These are phyloP conservation scores for Penicillium rolfsii DNA, from an alignment of 2,329 filamentous ascomycete species.

Conservation along the genomic window DNA sequence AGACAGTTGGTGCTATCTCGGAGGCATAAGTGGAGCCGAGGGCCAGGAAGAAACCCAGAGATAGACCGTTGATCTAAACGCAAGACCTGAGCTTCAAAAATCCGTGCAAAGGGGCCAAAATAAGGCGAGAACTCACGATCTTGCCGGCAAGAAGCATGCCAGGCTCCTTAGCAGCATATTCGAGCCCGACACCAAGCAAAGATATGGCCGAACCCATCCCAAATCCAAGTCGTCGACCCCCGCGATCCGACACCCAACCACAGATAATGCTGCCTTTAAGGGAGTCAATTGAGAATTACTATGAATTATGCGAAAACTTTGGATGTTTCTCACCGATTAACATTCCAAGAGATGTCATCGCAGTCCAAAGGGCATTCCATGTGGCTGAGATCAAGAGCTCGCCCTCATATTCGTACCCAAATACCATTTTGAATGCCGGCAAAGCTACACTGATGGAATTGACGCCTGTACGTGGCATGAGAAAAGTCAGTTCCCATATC, in stretches of 20 bases:
- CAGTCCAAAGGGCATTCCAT: conserved; percentile 16
- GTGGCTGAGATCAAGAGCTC: conserved; percentile 14
- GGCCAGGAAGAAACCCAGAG: background rate
- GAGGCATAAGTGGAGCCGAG: background rate
- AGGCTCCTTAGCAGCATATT: background rate
- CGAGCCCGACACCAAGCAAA: background rate
- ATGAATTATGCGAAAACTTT: background rate
- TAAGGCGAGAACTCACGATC: background rate
- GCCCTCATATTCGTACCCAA: conserved; percentile 12
- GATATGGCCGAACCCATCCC: background rate
- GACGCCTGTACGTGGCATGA: background rate
- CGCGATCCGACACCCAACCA: background rate
- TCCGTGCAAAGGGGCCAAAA: background rate
- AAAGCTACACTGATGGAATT: background rate
- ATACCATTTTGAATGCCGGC: background rate
- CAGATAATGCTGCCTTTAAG: background rate
- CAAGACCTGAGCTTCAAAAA: background rate
- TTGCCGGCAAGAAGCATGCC: background rate
- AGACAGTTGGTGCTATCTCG: background rate
- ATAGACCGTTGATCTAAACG: background rate
- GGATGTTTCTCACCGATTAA: background rate
- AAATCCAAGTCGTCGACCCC: background rate
- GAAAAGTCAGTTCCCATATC: background rate
- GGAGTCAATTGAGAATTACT: background rate
- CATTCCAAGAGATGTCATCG: conserved; percentile 16